A percentile compares a stretch with the other conserved stretches of the same genome.
Evolutionary conservation across 768 basidiomycete genomes (phyloP).

Genomic region (Leucocoprinus sp.): DNA sequence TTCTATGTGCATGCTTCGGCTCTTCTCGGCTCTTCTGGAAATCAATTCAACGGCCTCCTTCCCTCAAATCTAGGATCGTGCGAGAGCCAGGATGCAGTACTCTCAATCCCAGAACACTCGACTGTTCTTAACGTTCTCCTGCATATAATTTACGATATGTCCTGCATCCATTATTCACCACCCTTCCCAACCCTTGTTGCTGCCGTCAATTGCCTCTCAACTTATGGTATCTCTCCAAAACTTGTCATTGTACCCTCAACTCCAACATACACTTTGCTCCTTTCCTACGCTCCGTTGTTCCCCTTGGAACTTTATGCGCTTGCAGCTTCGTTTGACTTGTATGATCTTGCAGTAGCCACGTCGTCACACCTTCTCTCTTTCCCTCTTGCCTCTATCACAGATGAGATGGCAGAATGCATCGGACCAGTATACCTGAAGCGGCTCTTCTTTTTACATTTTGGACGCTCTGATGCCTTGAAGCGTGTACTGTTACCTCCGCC

Average conservation of each 20-base stretch:
- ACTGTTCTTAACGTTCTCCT: slow-evolving; percentile 62
- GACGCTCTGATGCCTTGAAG: slow-evolving; percentile 75
- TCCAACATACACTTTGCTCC: slow-evolving; percentile 50
- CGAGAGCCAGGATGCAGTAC: slow-evolving; percentile 42
- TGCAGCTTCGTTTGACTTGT: slow-evolving; percentile 57
- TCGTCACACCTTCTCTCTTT: slow-evolving; percentile 72
- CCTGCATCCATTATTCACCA: slow-evolving; percentile 70
- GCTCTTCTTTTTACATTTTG: slow-evolving; percentile 78
- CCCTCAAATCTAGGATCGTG: slow-evolving; percentile 31
- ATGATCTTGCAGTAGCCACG: slow-evolving; percentile 66
- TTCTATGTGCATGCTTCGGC: slow-evolving; percentile 70
- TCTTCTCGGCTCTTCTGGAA: slow-evolving; percentile 52
- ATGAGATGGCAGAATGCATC: slow-evolving; percentile 61
- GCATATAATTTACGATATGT: slow-evolving; percentile 64
- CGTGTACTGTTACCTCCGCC: slow-evolving; percentile 70
- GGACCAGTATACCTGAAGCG: slow-evolving; percentile 74
- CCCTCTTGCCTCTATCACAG: slow-evolving; percentile 57
- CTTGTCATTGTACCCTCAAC: slow-evolving; percentile 40
- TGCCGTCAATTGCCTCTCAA: slow-evolving; percentile 47
- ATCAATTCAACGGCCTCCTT: slow-evolving; percentile 54
- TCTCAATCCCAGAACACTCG: slow-evolving; percentile 54
- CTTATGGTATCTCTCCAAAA: slow-evolving; percentile 53
- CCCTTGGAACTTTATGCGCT: slow-evolving; percentile 70
- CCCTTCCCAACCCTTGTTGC: slow-evolving; percentile 47
- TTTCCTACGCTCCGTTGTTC: slow-evolving; percentile 57